Conservation (phyloP, 805 yeast genomes). For the Hanseniaspora lachancei region DNA sequence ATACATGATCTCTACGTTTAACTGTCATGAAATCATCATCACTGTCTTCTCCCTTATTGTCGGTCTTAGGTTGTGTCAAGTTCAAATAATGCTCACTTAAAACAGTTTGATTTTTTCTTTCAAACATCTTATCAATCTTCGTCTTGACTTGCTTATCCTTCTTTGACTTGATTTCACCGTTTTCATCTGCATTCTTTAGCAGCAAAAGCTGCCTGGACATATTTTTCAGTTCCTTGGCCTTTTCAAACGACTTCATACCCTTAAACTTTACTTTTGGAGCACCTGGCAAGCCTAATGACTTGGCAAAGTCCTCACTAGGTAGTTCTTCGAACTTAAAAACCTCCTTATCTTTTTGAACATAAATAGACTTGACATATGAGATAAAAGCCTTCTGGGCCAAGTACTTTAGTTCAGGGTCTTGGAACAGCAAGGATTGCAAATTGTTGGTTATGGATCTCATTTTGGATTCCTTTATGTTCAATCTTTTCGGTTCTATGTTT, state of each 20-base stretch:
- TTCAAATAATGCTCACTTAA: slow-evolving; percentile 77
- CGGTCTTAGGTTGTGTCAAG: slow-evolving; percentile 39
- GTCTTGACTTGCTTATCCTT: slow-evolving; percentile 39
- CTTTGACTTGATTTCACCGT: slow-evolving; percentile 42
- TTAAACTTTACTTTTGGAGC: slow-evolving; percentile 81
- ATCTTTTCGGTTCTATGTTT: slow-evolving; percentile 55
- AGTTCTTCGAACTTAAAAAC: slow-evolving; percentile 65
- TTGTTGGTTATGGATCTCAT: slow-evolving; percentile 65
- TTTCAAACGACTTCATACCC: slow-evolving; percentile 33
- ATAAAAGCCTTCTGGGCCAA: slow-evolving; percentile 92
- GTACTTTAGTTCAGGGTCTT: slow-evolving; percentile 82
- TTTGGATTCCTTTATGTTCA: slow-evolving; percentile 63
- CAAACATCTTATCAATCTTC: slow-evolving; percentile 90
- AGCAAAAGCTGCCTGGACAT: slow-evolving; percentile 57
- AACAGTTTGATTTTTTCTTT: slow-evolving; percentile 83
- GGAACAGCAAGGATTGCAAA: slow-evolving; percentile 78
- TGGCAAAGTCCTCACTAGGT: slow-evolving; percentile 74
- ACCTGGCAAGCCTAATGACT: slow-evolving; percentile 84
- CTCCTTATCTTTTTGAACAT: slow-evolving; percentile 75
- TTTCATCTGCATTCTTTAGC: slow-evolving; percentile 44
- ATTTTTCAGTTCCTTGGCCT: slow-evolving; percentile 63
- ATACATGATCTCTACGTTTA: slow-evolving; percentile 61
- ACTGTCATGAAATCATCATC: slow-evolving; percentile 65
- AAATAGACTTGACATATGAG: slow-evolving; percentile 74
- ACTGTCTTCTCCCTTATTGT: slow-evolving; percentile 38